Percentiles rank a stretch among this genome's conserved stretches.
phyloP scores from a whole-genome alignment of 2,329 filamentous ascomycete genomes.

The Ophiosphaerella herpotricha region DNA sequence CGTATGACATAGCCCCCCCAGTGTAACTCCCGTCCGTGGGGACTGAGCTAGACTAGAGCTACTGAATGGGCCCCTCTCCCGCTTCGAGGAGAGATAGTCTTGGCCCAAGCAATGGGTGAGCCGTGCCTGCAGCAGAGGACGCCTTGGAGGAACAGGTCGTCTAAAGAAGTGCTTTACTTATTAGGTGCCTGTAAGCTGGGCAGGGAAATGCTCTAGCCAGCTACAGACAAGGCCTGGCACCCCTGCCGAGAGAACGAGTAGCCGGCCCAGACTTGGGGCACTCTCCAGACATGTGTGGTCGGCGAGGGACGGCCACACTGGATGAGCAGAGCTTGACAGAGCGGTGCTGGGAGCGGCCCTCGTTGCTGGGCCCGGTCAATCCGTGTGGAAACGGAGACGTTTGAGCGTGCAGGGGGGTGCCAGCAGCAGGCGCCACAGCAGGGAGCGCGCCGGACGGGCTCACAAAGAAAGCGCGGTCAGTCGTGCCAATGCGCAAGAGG shows the following conservation, averaged over 20 bases:
- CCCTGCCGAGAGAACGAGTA: constrained; percentile 15
- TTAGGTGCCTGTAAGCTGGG: no score
- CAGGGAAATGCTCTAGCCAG: no score
- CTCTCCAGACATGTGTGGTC: constrained; percentile 17
- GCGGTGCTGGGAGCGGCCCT: constrained; percentile 15
- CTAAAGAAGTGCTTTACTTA: no score
- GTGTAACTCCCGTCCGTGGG: constrained; percentile 45
- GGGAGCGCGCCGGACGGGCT: constrained; percentile 18
- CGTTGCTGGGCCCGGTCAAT: constrained; percentile 17
- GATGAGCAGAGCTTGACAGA: constrained; percentile 4
- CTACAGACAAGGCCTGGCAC: neutral
- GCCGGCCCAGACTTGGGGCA: constrained; percentile 28
- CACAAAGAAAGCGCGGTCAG: constrained; percentile 2
- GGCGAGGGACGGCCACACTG: constrained; percentile 12
- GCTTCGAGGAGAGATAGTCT: constrained; percentile 21
- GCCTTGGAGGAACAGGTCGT: neutral
- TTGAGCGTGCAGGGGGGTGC: constrained; percentile 28
- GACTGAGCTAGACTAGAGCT: constrained; percentile 25
- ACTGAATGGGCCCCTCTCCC: constrained; percentile 27
- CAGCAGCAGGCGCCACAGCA: constrained; percentile 33
- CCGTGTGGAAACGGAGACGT: constrained; percentile 33
- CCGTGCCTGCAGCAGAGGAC: constrained; percentile 3
- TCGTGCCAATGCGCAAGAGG: constrained; percentile 18
- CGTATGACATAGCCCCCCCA: constrained; percentile 46
- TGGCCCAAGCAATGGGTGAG: constrained; percentile 19